These are phyloP conservation scores for Scorias spongiosa DNA, from an alignment of 2,329 filamentous ascomycete species.

Conservation along the genomic window DNA sequence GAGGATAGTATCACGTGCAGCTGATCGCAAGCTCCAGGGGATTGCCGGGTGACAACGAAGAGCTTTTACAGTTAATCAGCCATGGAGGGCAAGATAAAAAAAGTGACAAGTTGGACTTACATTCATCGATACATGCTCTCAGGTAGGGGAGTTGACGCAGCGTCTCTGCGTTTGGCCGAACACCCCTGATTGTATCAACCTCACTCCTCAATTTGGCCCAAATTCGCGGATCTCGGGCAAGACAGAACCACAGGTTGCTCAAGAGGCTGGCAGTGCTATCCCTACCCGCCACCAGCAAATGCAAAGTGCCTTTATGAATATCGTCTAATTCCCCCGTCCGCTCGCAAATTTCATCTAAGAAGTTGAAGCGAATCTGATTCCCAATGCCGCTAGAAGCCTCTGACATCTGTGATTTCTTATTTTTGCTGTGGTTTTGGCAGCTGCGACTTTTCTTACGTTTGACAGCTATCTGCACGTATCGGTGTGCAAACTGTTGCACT, in stretches of 20 bases:
- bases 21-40: conserved; percentile 60
- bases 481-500: not conserved
- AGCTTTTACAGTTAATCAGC: conserved; percentile 3
- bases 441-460: not conserved
- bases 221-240: conserved; percentile 9
- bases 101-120: conserved; percentile 3
- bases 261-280: conserved; percentile 37
- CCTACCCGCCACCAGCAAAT: conserved; percentile 35
- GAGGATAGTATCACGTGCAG: conserved; percentile 57
- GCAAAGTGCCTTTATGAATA: conserved; percentile 28
- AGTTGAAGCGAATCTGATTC: conserved; percentile 34
- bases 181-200: conserved; percentile 7
- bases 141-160: conserved; percentile 16
- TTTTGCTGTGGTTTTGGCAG: not conserved
- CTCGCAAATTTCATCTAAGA: conserved; percentile 41
- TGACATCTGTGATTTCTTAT: not conserved
- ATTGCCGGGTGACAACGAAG: conserved; percentile 66
- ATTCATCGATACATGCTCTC: conserved; percentile 48
- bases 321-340: conserved; percentile 26
- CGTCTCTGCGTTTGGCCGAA: conserved; percentile 26
- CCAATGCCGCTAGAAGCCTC: not conserved
- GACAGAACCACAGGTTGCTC: conserved; percentile 22
- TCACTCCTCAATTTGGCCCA: conserved; percentile 11
- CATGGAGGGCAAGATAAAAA: conserved; percentile 10
- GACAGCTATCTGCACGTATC: not conserved